phyloP scores from a whole-genome alignment of 2,329 filamentous ascomycete genomes.

The Aspergillus sp. region DNA sequence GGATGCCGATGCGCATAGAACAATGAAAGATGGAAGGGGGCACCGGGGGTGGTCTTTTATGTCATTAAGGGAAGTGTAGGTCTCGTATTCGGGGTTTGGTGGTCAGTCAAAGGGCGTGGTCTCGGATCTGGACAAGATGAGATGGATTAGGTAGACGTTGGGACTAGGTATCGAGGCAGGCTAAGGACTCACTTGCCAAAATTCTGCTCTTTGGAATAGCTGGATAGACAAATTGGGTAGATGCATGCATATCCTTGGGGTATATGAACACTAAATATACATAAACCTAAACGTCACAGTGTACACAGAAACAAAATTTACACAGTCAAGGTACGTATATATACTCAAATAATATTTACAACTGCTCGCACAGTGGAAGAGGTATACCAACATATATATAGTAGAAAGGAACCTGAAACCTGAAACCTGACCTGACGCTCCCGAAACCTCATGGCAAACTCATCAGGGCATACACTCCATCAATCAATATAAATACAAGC shows the following conservation, averaged over 20 bases:
- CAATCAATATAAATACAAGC: constrained; percentile 21
- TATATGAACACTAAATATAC: too few relatives aligned
- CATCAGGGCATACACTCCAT: constrained; percentile 20
- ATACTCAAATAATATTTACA: background rate
- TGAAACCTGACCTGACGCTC: background rate
- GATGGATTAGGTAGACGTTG: too few relatives aligned
- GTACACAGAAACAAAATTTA: constrained; percentile 21
- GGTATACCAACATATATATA: background rate
- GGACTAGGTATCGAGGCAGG: too few relatives aligned
- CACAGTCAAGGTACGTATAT: background rate
- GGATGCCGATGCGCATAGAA: too few relatives aligned
- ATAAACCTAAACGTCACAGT: too few relatives aligned
- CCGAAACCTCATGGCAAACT: constrained; percentile 8
- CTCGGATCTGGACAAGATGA: background rate
- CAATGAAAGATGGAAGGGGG: too few relatives aligned
- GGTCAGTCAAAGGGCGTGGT: background rate
- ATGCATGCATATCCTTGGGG: too few relatives aligned
- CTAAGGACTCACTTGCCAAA: too few relatives aligned
- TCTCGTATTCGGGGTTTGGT: background rate
- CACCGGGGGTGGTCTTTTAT: too few relatives aligned
- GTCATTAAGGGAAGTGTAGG: too few relatives aligned
- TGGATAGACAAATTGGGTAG: too few relatives aligned
- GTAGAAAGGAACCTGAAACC: background rate
- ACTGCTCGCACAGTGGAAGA: background rate
- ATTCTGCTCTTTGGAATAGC: too few relatives aligned